These are phyloP conservation scores for Fusarium sp. DNA, from an alignment of 2,329 filamentous ascomycete genomes.

Conservation along the genomic window DNA sequence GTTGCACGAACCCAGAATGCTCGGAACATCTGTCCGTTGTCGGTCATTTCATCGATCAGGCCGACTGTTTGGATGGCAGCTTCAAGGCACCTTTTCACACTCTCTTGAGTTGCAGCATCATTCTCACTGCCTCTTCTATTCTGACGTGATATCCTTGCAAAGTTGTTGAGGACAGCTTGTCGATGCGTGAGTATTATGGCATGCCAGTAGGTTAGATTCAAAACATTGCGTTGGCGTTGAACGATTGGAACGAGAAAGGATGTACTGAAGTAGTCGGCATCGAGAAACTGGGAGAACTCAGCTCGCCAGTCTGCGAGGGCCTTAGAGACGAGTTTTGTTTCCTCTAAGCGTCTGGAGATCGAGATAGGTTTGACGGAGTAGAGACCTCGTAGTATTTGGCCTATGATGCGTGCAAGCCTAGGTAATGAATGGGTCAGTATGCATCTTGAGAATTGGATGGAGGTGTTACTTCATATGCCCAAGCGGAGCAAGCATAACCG, in stretches of 20 bases:
- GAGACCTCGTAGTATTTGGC: conserved; percentile 47
- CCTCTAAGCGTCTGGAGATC: conserved; percentile 27
- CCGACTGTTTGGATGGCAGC: conserved; percentile 36
- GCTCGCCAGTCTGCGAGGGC: conserved; percentile 48
- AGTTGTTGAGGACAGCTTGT: conserved; percentile 50
- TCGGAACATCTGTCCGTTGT: conserved; percentile 35
- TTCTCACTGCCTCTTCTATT: neutral
- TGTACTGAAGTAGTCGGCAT: conserved; percentile 49
- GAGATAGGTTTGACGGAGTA: conserved; percentile 50
- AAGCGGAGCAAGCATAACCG: conserved; percentile 48
- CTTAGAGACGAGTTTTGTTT: conserved; percentile 43
- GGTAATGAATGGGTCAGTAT: neutral
- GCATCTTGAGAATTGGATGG: fast-evolving
- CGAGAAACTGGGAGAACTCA: conserved; percentile 49
- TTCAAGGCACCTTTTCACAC: conserved; percentile 31
- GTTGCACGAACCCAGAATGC: conserved; percentile 33
- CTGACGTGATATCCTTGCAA: conserved; percentile 34
- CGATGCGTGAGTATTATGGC: conserved; percentile 52
- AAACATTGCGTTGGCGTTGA: conserved; percentile 52
- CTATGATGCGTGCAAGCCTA: conserved; percentile 49
- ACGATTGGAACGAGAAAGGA: conserved; percentile 51
- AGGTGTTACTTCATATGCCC: conserved; percentile 47
- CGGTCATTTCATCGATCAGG: conserved; percentile 35
- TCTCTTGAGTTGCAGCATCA: conserved; percentile 20
- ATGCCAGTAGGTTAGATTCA: conserved; percentile 55